Evolutionary conservation across 306 rosid genomes (phyloP).

Genomic region (Carpinus viminea): DNA sequence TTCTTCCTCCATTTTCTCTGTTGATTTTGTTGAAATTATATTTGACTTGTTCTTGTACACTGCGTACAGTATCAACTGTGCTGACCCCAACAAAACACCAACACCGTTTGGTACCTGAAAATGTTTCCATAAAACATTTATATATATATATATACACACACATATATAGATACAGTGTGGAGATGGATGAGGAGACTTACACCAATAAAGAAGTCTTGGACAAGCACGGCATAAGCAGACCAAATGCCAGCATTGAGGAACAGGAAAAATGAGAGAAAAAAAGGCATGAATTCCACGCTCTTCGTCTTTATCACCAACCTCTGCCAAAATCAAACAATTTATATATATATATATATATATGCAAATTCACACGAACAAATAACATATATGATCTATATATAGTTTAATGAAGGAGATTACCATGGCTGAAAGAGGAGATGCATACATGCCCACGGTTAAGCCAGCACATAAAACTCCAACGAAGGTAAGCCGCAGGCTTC

Average conservation of each 20-base stretch:
- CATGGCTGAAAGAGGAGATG: conserved; percentile 47
- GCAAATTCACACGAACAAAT: too few relatives aligned
- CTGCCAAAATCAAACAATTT: conserved; percentile 9
- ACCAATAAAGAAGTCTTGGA: conserved; percentile 44
- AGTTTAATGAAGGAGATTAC: conserved; percentile 16
- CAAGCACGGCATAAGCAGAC: conserved; percentile 38
- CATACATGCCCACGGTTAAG: conserved; percentile 49
- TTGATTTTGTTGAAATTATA: conserved; percentile 17
- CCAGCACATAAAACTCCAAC: conserved; percentile 44
- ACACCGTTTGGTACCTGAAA: conserved; percentile 47
- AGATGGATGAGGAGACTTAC: conserved; percentile 32
- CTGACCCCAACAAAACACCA: conserved; percentile 44
- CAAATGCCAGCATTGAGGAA: conserved; percentile 50
- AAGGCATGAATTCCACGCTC: conserved; percentile 54
- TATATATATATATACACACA: neutral
- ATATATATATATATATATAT: too few relatives aligned
- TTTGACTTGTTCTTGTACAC: conserved; percentile 35
- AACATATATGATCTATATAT: too few relatives aligned
- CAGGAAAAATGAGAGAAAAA: conserved; percentile 41
- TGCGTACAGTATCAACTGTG: conserved; percentile 37
- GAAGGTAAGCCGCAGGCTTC: conserved; percentile 32
- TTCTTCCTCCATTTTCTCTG: conserved; percentile 17
- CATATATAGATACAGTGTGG: too few relatives aligned
- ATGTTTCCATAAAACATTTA: too few relatives aligned
- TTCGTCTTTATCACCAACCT: conserved; percentile 38